These are phyloP conservation scores for Schoenoplectus triqueter DNA, from an alignment of 202 grass and related monocot species.

Conservation along the genomic window DNA sequence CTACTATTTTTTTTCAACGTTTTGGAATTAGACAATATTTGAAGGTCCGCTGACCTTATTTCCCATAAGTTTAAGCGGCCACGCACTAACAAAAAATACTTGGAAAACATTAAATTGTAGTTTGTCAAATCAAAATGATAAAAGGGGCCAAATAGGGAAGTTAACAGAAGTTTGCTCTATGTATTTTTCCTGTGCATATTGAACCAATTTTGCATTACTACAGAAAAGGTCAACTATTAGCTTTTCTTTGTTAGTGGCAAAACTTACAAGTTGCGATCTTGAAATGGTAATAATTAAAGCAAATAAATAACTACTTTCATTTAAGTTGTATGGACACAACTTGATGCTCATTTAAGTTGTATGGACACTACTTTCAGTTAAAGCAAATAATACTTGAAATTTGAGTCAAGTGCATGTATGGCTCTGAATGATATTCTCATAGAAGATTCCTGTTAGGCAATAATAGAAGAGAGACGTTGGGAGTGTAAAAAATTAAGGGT, in stretches of 20 bases:
- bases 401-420: constrained; percentile 32
- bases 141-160: background rate
- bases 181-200: background rate
- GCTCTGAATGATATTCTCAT: background rate
- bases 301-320: background rate
- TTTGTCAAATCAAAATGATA: background rate
- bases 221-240: constrained; percentile 2
- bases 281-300: constrained; percentile 27
- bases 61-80: background rate
- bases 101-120: background rate
- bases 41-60: background rate
- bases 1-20: too few relatives aligned
- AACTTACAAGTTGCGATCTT: background rate
- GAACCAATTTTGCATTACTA: background rate
- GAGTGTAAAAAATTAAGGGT: constrained; percentile 34
- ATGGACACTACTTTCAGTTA: background rate
- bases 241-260: constrained; percentile 9
- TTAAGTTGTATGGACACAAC: background rate
- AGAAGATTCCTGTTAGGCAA: constrained; percentile 35
- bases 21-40: background rate
- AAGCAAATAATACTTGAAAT: background rate
- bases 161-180: background rate
- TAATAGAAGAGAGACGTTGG: constrained; percentile 42
- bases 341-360: constrained; percentile 8
- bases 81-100: background rate